phyloP scores from a whole-genome alignment of 805 yeast species.

The Groenewaldozyma salmanticensis region DNA sequence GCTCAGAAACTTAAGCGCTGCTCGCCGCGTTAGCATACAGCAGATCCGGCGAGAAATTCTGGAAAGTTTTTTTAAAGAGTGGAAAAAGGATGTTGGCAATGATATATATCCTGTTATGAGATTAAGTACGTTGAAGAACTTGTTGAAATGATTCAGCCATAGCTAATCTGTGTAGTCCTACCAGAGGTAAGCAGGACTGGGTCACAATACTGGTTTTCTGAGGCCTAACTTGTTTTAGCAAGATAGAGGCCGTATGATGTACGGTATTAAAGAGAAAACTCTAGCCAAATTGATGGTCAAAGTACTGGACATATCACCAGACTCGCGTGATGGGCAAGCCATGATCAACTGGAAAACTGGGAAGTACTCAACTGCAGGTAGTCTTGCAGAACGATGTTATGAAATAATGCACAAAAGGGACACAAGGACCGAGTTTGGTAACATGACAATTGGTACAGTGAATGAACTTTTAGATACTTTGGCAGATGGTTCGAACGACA shows the following conservation, averaged over 20 bases:
- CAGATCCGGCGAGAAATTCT: conserved; percentile 25
- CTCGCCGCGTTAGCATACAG: conserved; percentile 9
- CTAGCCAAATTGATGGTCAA: conserved; percentile 41
- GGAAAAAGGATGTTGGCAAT: conserved; percentile 47
- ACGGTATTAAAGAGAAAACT: conserved; percentile 53
- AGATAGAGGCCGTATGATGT: conserved; percentile 45
- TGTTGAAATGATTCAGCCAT: conserved; percentile 1
- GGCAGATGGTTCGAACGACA: conserved; percentile 24
- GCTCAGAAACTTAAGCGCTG: conserved; percentile 19
- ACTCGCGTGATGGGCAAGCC: conserved; percentile 49
- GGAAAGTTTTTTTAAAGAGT: conserved; percentile 35
- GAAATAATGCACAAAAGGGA: conserved; percentile 43
- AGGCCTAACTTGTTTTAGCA: conserved; percentile 54
- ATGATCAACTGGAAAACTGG: conserved; percentile 40
- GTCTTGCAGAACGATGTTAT: conserved; percentile 40
- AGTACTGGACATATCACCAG: conserved; percentile 47
- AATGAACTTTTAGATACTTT: conserved; percentile 39
- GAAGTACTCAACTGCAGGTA: conserved; percentile 34
- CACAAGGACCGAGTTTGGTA: conserved; percentile 28
- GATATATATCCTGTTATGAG: conserved; percentile 61
- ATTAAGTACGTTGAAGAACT: conserved; percentile 26
- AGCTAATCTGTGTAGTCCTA: no score
- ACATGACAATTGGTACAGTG: conserved; percentile 39
- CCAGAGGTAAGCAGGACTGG: no score
- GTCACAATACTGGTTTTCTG: no score